These are phyloP conservation scores for Coniochaeta prunicola DNA, from an alignment of 2,329 filamentous ascomycete genomes.

Conservation along the genomic window DNA sequence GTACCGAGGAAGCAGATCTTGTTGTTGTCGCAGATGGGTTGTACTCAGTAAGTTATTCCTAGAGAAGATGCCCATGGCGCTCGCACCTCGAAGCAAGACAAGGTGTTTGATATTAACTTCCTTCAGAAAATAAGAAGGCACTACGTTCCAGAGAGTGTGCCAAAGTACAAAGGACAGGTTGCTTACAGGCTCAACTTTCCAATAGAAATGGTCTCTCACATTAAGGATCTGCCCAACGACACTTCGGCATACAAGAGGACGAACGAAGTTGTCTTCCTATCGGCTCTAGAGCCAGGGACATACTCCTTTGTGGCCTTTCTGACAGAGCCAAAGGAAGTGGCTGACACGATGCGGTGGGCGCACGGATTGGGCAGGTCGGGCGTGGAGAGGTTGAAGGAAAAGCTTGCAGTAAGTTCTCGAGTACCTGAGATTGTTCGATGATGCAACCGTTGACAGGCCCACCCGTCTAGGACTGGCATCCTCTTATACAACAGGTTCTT, in stretches of 20 bases:
- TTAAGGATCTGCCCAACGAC: constrained; percentile 6
- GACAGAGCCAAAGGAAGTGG: constrained; percentile 3
- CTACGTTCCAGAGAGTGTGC: constrained; percentile 3
- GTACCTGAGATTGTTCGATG: constrained; percentile 3
- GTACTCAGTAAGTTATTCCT: constrained; percentile 1
- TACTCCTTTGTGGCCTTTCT: constrained; percentile 7
- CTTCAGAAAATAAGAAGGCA: constrained; percentile 3
- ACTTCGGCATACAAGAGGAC: constrained; percentile 3
- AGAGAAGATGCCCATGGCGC: no score
- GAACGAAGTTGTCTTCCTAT: constrained; percentile 6
- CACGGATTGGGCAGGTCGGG: constrained; percentile 5
- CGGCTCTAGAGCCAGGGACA: constrained; percentile 4
- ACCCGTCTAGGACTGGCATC: background rate
- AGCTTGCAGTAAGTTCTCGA: constrained; percentile 1
- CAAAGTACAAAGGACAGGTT: constrained; percentile 6
- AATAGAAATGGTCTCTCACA: background rate
- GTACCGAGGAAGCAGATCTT: constrained; percentile 2
- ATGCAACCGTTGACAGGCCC: no score
- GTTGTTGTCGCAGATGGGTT: constrained; percentile 7
- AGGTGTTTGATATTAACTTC: no score
- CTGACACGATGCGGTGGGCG: constrained; percentile 6
- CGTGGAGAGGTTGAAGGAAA: constrained; percentile 6
- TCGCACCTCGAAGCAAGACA: no score
- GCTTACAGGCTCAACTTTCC: constrained; percentile 7
- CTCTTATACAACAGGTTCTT: background rate